These are phyloP conservation scores for Penicillium alfredii DNA, from an alignment of 495 filamentous ascomycete species.

Conservation along the genomic window DNA sequence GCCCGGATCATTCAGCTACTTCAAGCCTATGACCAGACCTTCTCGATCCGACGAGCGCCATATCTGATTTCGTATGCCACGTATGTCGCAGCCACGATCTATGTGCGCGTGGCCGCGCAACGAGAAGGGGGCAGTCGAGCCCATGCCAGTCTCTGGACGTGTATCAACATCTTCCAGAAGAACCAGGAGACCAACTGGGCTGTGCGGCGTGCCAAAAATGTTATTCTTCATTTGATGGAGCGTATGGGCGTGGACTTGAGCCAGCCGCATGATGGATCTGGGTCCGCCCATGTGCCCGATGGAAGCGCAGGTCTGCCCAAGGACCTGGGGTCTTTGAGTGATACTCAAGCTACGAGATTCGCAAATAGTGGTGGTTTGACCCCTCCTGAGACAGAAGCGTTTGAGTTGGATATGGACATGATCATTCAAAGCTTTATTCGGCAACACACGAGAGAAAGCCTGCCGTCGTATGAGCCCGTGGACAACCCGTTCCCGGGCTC, in stretches of 20 bases:
- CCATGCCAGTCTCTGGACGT: constrained; percentile 21
- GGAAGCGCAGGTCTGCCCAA: too few relatives aligned
- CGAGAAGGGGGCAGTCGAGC: constrained; percentile 22
- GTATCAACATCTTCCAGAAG: constrained; percentile 24
- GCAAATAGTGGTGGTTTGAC: too few relatives aligned
- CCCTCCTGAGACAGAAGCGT: constrained; percentile 13
- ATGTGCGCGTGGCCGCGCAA: constrained; percentile 33
- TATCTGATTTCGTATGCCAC: constrained; percentile 38
- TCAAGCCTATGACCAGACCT: constrained; percentile 22
- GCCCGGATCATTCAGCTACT: constrained; percentile 14
- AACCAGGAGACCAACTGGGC: constrained; percentile 30
- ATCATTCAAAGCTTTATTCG: constrained; percentile 32
- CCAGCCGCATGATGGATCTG: neutral
- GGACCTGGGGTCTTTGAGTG: too few relatives aligned
- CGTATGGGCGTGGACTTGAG: constrained; percentile 25
- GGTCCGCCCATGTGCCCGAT: too few relatives aligned
- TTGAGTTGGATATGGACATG: constrained; percentile 29
- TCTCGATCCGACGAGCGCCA: constrained; percentile 24
- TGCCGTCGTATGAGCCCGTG: neutral
- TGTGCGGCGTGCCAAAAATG: constrained; percentile 23
- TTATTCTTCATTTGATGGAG: constrained; percentile 30
- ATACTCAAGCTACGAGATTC: too few relatives aligned
- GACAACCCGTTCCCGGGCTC: neutral
- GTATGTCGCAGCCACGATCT: constrained; percentile 33
- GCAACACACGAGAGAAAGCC: constrained; percentile 10